Conservation (phyloP, 1,284 basidiomycete genomes). For the Cryptococcus sp. region DNA sequence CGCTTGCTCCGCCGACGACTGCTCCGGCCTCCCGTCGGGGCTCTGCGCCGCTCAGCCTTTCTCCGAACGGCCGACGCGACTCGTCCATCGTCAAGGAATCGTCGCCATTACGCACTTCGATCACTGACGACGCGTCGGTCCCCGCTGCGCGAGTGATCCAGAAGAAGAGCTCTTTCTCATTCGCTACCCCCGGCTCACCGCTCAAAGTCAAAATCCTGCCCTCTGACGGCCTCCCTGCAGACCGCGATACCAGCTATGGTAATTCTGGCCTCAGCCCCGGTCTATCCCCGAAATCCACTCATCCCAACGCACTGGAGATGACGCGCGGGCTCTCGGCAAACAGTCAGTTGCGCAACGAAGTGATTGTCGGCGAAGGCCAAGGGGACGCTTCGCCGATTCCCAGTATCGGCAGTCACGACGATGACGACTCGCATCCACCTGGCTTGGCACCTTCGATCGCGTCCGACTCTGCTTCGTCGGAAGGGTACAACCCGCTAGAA, state of each 20-base stretch:
- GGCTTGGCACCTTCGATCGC: constrained; percentile 40
- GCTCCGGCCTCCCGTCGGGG: not conserved
- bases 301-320: constrained; percentile 9
- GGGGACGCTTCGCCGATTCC: not conserved
- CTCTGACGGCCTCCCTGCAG: not conserved
- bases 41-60: not conserved
- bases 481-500: constrained; percentile 32
- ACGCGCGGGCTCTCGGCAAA: constrained; percentile 13
- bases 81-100: constrained; percentile 1
- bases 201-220: constrained; percentile 21
- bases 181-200: constrained; percentile 33
- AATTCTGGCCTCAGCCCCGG: constrained; percentile 7
- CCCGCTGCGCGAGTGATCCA: constrained; percentile 11
- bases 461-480: constrained; percentile 39
- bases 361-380: constrained; percentile 2
- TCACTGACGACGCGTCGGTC: not conserved
- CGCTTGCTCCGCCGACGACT: not conserved
- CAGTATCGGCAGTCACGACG: constrained; percentile 1
- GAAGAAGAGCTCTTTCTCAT: constrained; percentile 36
- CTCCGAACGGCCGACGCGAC: not conserved
- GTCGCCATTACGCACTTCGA: constrained; percentile 13
- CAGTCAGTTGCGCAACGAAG: constrained; percentile 24
- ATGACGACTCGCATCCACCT: constrained; percentile 24
- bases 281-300: constrained; percentile 11
- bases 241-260: no score